Evolutionary conservation across 495 filamentous ascomycete species (phyloP).

Genomic region (Chaetomidium leptoderma): DNA sequence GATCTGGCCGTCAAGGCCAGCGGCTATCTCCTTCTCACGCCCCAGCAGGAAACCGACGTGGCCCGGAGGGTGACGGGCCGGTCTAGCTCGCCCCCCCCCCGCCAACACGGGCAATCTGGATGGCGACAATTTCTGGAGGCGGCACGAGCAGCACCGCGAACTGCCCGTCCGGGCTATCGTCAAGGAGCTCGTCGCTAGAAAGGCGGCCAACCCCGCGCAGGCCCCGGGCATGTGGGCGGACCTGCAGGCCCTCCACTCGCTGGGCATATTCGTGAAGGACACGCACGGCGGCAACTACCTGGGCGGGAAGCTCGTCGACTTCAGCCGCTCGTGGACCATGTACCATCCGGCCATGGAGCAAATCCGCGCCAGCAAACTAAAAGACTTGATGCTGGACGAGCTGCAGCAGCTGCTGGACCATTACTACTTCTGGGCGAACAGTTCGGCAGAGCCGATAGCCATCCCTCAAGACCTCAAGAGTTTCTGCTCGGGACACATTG

Average conservation of each 20-base stretch:
- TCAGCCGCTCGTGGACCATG: conserved; percentile 22
- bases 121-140: conserved; percentile 10
- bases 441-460: background rate
- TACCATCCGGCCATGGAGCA: conserved; percentile 8
- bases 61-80: background rate
- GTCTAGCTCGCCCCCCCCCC: background rate
- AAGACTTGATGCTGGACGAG: background rate
- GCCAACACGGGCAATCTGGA: background rate
- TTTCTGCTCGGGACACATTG: background rate
- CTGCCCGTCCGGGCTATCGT: conserved; percentile 18
- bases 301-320: conserved; percentile 21
- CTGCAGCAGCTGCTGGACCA: conserved; percentile 5
- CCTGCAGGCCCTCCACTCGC: conserved; percentile 11
- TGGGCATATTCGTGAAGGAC: conserved; percentile 20
- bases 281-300: conserved; percentile 19
- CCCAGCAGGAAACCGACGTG: conserved; percentile 15
- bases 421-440: background rate
- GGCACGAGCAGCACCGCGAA: background rate
- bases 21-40: conserved; percentile 16
- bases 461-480: background rate
- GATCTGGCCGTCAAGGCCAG: too few relatives aligned
- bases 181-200: conserved; percentile 13
- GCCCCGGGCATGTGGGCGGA: conserved; percentile 16
- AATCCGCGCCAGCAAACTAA: background rate
- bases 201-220: background rate